These are phyloP conservation scores for Achaetomium macrosporum DNA, from an alignment of 2,329 filamentous ascomycete genomes.

Conservation along the genomic window DNA sequence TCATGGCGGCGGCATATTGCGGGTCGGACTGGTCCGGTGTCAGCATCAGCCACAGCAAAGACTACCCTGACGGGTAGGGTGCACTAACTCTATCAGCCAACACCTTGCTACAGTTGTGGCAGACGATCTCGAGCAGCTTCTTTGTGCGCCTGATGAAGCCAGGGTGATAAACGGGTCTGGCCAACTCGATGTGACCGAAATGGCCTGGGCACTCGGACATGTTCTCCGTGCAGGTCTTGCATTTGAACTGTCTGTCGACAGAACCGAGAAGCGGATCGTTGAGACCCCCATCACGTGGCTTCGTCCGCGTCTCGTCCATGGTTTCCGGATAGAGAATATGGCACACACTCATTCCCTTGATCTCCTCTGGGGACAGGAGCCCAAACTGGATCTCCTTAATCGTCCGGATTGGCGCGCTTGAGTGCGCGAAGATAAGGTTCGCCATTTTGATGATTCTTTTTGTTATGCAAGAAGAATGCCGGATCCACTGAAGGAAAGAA, in stretches of 20 bases:
- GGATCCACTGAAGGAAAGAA: not conserved
- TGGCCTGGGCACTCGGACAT: conserved; percentile 96
- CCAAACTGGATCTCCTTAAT: conserved; percentile 99
- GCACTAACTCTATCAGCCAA: conserved; percentile 95
- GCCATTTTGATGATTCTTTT: conserved; percentile 58
- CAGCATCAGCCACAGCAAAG: conserved; percentile 53
- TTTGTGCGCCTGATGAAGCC: conserved; percentile 99
- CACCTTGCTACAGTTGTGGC: conserved; percentile 97
- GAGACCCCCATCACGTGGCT: conserved; percentile 83
- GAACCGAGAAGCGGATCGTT: conserved; percentile 96
- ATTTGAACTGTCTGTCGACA: conserved; percentile 92
- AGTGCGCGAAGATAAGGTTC: conserved; percentile 85
- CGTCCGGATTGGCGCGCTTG: conserved; percentile 91
- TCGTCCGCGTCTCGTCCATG: conserved; percentile 92
- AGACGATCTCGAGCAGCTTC: conserved; percentile 97
- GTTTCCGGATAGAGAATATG: conserved; percentile 98
- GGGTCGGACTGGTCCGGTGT: conserved; percentile 68
- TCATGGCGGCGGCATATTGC: conserved; percentile 75
- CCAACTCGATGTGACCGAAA: conserved; percentile 97
- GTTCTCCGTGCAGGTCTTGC: conserved; percentile 91
- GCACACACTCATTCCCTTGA: conserved; percentile 96
- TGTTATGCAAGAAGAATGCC: not conserved
- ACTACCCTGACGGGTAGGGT: conserved; percentile 40
- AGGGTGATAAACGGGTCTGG: conserved; percentile 88
- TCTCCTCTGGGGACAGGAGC: conserved; percentile 94